phyloP scores from a whole-genome alignment of 495 filamentous ascomycete species.

The Entonaema liquescens region DNA sequence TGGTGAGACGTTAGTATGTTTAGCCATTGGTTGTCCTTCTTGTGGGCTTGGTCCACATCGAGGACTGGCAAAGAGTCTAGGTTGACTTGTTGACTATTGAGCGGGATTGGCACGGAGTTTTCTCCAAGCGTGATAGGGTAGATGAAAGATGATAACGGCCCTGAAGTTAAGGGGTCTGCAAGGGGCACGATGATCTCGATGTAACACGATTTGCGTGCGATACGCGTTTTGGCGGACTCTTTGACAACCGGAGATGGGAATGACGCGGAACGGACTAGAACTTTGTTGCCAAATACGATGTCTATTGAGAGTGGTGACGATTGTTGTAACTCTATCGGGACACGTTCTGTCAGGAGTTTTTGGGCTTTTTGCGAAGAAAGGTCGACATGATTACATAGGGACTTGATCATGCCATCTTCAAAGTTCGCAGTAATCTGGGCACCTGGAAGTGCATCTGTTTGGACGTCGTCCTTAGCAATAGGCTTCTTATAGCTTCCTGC shows the following conservation, averaged over 20 bases:
- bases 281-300: slow-evolving; percentile 40
- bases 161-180: slow-evolving; percentile 40
- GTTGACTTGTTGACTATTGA: slow-evolving; percentile 54
- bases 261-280: slow-evolving; percentile 37
- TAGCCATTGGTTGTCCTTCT: slow-evolving; percentile 47
- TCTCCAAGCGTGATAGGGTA: slow-evolving; percentile 41
- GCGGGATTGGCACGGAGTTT: slow-evolving; percentile 37
- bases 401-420: slow-evolving; percentile 16
- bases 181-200: slow-evolving; percentile 56
- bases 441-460: neutral
- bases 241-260: slow-evolving; percentile 55
- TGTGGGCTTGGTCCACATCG: slow-evolving; percentile 36
- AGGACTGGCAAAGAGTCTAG: slow-evolving; percentile 55
- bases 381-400: slow-evolving; percentile 44
- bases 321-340: slow-evolving; percentile 44
- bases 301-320: slow-evolving; percentile 47
- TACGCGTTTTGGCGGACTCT: slow-evolving; percentile 47
- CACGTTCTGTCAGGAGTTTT: slow-evolving; percentile 42
- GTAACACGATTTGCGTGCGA: slow-evolving; percentile 58
- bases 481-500: neutral
- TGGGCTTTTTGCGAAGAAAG: slow-evolving; percentile 40
- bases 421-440: slow-evolving; percentile 27
- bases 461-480: neutral
- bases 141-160: slow-evolving; percentile 35
- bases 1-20: slow-evolving; percentile 46